phyloP scores from a whole-genome alignment of 352 stramenopile species.

The Phytophthora parvispora region DNA sequence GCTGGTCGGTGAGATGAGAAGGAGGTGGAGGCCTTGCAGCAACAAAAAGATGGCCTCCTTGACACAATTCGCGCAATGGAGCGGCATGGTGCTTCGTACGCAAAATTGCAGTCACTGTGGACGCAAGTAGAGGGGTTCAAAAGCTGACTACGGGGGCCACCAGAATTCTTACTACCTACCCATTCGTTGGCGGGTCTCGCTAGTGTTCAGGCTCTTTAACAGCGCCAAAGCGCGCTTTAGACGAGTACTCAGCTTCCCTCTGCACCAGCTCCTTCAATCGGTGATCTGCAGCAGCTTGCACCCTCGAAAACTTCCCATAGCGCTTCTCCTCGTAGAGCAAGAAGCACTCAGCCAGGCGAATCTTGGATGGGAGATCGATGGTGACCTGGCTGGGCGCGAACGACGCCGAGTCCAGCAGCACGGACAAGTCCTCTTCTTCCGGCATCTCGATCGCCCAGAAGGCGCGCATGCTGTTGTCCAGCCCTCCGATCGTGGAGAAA shows the following conservation, averaged over 20 bases:
- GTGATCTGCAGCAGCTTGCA: slow-evolving; percentile 44
- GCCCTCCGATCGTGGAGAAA: slow-evolving; percentile 74
- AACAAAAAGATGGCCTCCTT: slow-evolving; percentile 88
- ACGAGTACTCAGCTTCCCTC: slow-evolving; percentile 67
- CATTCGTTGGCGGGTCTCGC: neutral
- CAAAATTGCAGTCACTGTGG: slow-evolving; percentile 68
- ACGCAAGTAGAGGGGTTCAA: slow-evolving; percentile 79
- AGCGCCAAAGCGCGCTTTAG: slow-evolving; percentile 57
- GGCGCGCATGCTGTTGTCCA: slow-evolving; percentile 71
- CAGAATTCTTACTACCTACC: too few species aligned
- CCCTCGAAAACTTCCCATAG: slow-evolving; percentile 51
- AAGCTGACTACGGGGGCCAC: slow-evolving; percentile 68
- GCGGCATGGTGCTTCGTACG: slow-evolving; percentile 76
- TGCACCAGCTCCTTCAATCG: slow-evolving; percentile 67
- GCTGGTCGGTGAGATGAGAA: slow-evolving; percentile 95
- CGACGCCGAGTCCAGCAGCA: slow-evolving; percentile 67
- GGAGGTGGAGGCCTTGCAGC: slow-evolving; percentile 88
- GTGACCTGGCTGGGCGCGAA: slow-evolving; percentile 40
- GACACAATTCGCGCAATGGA: slow-evolving; percentile 73
- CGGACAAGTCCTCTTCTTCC: slow-evolving; percentile 59
- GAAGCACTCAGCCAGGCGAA: slow-evolving; percentile 67
- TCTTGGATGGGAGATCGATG: slow-evolving; percentile 54
- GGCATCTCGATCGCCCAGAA: slow-evolving; percentile 68
- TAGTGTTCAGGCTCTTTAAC: slow-evolving; percentile 19
- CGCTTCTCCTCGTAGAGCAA: slow-evolving; percentile 66